A percentile compares a stretch with the other conserved stretches of the same genome.
Evolutionary conservation across 768 basidiomycete genomes (phyloP).

Genomic region (Lentinula detonsa): DNA sequence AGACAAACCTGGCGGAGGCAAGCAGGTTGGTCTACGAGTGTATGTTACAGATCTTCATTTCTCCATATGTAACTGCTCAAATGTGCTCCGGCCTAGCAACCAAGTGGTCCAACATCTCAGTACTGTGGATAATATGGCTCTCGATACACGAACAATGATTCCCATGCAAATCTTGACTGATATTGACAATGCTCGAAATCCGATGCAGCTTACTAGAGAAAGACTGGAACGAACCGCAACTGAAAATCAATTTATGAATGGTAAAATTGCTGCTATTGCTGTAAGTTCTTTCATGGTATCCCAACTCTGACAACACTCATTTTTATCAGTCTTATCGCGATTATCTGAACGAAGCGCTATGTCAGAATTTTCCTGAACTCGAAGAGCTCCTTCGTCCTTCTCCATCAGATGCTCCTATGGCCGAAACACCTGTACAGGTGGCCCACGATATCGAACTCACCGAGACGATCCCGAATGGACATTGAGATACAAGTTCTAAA

Average conservation of each 20-base stretch:
- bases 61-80: neutral
- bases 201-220: slow-evolving; percentile 76
- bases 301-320: neutral
- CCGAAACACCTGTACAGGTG: neutral
- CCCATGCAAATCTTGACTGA: slow-evolving; percentile 73
- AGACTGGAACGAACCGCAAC: slow-evolving; percentile 77
- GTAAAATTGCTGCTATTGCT: slow-evolving; percentile 74
- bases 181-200: slow-evolving; percentile 76
- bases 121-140: slow-evolving; percentile 63
- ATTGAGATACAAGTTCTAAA: neutral
- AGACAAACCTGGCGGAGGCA: slow-evolving; percentile 62
- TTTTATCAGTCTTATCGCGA: slow-evolving; percentile 59
- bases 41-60: slow-evolving; percentile 24
- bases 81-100: slow-evolving; percentile 40
- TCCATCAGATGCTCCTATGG: neutral
- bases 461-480: neutral
- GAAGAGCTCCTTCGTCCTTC: neutral
- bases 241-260: slow-evolving; percentile 91
- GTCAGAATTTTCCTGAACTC: slow-evolving; percentile 54
- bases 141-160: slow-evolving; percentile 55
- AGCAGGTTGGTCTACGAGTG: slow-evolving; percentile 77
- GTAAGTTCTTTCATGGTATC: slow-evolving; percentile 31
- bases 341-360: slow-evolving; percentile 63
- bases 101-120: slow-evolving; percentile 66
- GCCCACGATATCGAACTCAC: neutral